Conservation (phyloP, 2,329 filamentous ascomycete species). For the Aspergillus uvarum region DNA sequence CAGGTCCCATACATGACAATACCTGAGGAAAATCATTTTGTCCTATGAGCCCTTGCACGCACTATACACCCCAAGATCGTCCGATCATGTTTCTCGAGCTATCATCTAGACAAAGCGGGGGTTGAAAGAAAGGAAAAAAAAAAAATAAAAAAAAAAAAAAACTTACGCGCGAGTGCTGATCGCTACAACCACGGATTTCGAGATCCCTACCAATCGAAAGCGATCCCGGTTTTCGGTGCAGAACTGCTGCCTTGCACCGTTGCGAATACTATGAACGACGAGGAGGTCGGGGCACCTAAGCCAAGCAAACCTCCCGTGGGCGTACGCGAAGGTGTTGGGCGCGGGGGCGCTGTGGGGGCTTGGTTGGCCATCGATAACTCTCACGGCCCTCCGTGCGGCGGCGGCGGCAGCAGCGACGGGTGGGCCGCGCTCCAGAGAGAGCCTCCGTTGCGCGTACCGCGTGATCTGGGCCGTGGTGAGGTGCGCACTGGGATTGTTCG, state of each 20-base stretch:
- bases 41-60: neutral
- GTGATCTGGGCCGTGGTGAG: constrained; percentile 8
- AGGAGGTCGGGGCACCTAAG: constrained; percentile 14
- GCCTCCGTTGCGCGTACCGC: constrained; percentile 23
- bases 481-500: constrained; percentile 3
- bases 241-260: constrained; percentile 14
- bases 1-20: constrained; percentile 34
- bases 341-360: neutral
- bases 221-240: constrained; percentile 25
- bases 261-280: constrained; percentile 16
- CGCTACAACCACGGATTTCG: constrained; percentile 22
- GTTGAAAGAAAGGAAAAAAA: no score
- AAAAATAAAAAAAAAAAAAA: neutral
- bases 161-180: constrained; percentile 25
- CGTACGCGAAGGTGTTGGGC: constrained; percentile 18
- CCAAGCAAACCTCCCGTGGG: constrained; percentile 23
- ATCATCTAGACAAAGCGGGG: neutral
- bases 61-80: neutral
- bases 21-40: constrained; percentile 16
- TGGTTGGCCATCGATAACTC: neutral
- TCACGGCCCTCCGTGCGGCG: no score
- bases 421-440: constrained; percentile 26
- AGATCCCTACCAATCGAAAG: constrained; percentile 19
- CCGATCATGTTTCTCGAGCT: neutral
- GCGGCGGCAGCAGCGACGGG: constrained; percentile 12